Conservation (phyloP, 352 stramenopile species). For the Phytophthora fragariaefolia region DNA sequence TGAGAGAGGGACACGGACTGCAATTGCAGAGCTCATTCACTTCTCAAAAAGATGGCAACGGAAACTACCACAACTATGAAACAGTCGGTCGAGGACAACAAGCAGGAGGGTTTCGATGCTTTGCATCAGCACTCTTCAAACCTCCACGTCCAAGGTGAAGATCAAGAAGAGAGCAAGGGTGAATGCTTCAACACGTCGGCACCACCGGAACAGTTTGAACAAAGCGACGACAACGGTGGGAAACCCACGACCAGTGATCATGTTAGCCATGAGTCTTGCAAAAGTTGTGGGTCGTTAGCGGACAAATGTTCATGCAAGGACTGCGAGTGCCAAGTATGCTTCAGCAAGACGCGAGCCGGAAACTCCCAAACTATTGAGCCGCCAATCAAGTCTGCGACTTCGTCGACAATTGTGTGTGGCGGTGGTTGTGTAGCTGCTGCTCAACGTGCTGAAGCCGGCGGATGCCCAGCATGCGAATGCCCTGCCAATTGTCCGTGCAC, state of each 20-base stretch:
- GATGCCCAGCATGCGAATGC: constrained; percentile 29
- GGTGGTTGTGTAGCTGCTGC: constrained; percentile 24
- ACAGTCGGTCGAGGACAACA: constrained; percentile 24
- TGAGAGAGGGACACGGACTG: background rate
- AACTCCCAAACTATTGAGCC: constrained; percentile 11
- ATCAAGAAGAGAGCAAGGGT: background rate
- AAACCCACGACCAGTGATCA: background rate
- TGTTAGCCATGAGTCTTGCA: constrained; percentile 29
- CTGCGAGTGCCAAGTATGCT: constrained; percentile 44
- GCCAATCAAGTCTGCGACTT: constrained; percentile 34
- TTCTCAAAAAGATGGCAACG: constrained; percentile 32
- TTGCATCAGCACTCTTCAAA: no score
- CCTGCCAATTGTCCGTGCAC: constrained; percentile 25
- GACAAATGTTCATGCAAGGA: constrained; percentile 42
- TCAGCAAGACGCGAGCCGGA: constrained; percentile 5
- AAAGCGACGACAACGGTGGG: background rate
- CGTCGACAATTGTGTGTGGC: constrained; percentile 26
- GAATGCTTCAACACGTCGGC: background rate
- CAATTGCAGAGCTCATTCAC: no score
- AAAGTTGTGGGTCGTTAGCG: constrained; percentile 32
- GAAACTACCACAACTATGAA: constrained; percentile 37
- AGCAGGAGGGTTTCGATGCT: no score
- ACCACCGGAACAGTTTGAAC: background rate
- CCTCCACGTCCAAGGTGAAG: background rate
- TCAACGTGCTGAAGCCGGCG: constrained; percentile 22